Conservation (phyloP, 2,329 filamentous ascomycete genomes). For the Calonectria honghensis region DNA sequence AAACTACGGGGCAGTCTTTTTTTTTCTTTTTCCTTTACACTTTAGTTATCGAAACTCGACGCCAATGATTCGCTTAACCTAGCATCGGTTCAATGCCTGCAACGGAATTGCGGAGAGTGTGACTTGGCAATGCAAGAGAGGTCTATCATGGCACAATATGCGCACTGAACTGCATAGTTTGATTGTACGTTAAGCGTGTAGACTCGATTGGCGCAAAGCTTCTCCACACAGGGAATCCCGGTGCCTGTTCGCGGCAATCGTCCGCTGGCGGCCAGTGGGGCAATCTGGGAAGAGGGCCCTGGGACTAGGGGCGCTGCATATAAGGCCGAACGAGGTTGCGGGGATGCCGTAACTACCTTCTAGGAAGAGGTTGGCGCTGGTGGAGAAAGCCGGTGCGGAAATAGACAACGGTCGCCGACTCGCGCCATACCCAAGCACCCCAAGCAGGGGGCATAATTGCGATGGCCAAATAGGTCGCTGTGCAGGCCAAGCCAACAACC, state of each 20-base stretch:
- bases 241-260: conserved; percentile 8
- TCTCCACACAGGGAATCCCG: neutral
- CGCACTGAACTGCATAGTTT: neutral
- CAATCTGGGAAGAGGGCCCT: conserved; percentile 10
- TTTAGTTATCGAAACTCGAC: neutral
- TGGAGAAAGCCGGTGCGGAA: neutral
- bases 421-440: neutral
- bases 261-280: conserved; percentile 4
- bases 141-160: neutral
- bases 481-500: neutral
- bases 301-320: neutral
- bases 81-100: conserved; percentile 18
- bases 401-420: neutral
- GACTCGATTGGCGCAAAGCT: conserved; percentile 8
- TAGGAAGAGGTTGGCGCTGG: conserved; percentile 21
- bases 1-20: neutral
- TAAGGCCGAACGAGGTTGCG: conserved; percentile 13
- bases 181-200: conserved; percentile 19
- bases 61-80: neutral
- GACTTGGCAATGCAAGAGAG: neutral
- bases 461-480: conserved; percentile 1
- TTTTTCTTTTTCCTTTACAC: neutral
- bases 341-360: conserved; percentile 12
- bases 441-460: conserved; percentile 6
- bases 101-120: conserved; percentile 1